These are phyloP conservation scores for Paramecium sexaurelia DNA, from an alignment of 73 alveolate species.

Conservation along the genomic window DNA sequence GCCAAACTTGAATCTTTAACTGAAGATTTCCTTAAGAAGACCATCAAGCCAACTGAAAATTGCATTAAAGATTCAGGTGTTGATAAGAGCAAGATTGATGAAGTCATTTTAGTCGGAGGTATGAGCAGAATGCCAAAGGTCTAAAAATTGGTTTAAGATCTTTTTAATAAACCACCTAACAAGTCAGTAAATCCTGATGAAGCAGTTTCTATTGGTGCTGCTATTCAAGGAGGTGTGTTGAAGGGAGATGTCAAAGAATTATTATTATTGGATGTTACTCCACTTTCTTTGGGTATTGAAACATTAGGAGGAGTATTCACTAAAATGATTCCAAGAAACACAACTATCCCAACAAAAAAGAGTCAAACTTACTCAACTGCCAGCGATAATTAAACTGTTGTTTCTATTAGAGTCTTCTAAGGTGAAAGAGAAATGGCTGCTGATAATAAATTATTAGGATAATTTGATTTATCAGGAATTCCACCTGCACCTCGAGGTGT, in stretches of 20 bases:
- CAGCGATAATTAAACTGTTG: constrained; percentile 95
- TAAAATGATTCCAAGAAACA: constrained; percentile 92
- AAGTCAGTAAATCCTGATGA: constrained; percentile 96
- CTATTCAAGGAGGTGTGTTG: constrained; percentile 97
- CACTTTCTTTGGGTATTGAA: constrained; percentile 97
- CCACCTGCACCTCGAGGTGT: constrained; percentile 94
- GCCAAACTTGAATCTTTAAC: constrained; percentile 83
- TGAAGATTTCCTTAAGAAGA: constrained; percentile 77
- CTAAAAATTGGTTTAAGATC: constrained; percentile 84
- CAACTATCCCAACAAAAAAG: constrained; percentile 98
- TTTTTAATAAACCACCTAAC: constrained; percentile 85
- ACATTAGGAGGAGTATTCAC: constrained; percentile 97
- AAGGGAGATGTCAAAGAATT: constrained; percentile 93
- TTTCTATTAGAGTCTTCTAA: constrained; percentile 92
- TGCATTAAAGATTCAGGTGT: constrained; percentile 93
- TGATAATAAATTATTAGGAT: constrained; percentile 94
- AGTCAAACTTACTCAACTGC: constrained; percentile 95
- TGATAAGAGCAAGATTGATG: constrained; percentile 90
- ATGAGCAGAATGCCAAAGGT: constrained; percentile 98
- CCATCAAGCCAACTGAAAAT: constrained; percentile 85
- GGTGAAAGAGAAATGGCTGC: constrained; percentile 98
- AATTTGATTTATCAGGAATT: constrained; percentile 94
- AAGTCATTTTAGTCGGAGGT: constrained; percentile 98
- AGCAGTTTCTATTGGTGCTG: constrained; percentile 99
- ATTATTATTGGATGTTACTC: constrained; percentile 96